phyloP scores from a whole-genome alignment of 2,329 filamentous ascomycete genomes.

The Zasmidium citrigriseum region DNA sequence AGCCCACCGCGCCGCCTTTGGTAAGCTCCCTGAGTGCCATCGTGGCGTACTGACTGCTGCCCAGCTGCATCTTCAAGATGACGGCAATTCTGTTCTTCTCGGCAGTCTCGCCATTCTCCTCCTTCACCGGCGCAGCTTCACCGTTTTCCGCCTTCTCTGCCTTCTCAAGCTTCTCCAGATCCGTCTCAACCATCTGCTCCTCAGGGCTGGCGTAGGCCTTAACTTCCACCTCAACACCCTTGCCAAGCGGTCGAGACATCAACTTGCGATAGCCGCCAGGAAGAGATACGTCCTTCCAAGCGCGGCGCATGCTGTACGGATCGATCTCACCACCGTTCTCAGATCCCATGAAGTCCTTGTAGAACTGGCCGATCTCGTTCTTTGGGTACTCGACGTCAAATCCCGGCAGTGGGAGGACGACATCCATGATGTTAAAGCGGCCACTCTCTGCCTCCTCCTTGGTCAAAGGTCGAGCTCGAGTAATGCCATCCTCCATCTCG shows the following conservation, averaged over 20 bases:
- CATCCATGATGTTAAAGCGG: conserved; percentile 77
- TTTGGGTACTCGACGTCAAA: conserved; percentile 84
- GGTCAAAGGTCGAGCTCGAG: conserved; percentile 72
- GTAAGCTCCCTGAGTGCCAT: conserved; percentile 80
- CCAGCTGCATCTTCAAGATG: conserved; percentile 72
- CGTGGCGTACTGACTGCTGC: conserved; percentile 79
- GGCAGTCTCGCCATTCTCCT: conserved; percentile 8
- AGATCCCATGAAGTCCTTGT: conserved; percentile 80
- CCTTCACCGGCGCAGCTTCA: conserved; percentile 26
- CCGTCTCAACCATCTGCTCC: conserved; percentile 87
- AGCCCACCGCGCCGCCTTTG: conserved; percentile 64
- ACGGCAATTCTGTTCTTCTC: conserved; percentile 61
- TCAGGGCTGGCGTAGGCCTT: conserved; percentile 68
- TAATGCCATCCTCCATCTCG: conserved; percentile 58
- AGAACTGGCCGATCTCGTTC: conserved; percentile 83
- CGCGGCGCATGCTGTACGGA: conserved; percentile 82
- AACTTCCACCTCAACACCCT: conserved; percentile 64
- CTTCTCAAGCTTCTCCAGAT: conserved; percentile 66
- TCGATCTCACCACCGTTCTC: conserved; percentile 76
- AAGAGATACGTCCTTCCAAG: conserved; percentile 83
- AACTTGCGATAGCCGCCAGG: conserved; percentile 87
- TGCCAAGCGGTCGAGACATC: conserved; percentile 65
- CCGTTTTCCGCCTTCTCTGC: conserved; percentile 12
- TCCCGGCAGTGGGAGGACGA: conserved; percentile 90
- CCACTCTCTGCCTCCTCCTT: conserved; percentile 77